Base-by-base conservation (phyloP, 2,329 filamentous ascomycete species). In the Sarocladium brachiariae region DNA sequence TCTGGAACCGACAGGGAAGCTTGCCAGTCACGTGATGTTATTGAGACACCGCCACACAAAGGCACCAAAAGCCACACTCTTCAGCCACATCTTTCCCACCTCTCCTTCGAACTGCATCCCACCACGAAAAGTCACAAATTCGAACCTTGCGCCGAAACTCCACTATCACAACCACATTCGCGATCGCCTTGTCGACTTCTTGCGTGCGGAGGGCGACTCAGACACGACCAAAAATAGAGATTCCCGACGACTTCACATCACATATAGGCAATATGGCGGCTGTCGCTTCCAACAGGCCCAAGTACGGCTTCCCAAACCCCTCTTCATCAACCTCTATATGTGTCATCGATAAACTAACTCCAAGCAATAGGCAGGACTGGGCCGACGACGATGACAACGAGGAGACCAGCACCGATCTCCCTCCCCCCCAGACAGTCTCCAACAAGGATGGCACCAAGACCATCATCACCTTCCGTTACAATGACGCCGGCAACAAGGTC, bases 391-490 rank as follows among this genome's bases (percentile, higher is more conserved):
- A 95, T 68, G 88, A 92, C 65, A 86, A 89, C 72, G 87, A 93
- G 71, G 81, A 87, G 74, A 75, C 80, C 59, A 63, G 69, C 59
- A 70, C 71, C 58, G 78, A 82, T 52, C 87, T 99, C 61, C 93
- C 93, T 54, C 80, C 87, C 60, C 84, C 88, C 60, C 86, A 93
- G 74, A 87, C 92, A 61, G 92, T 89, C 68, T 86, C 86, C 68
- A 97, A 99, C 83, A 96, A 96, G 75, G 93, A 99, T 70, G 93
- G 95, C 67, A 96, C 89, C 63, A 96, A 96, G 75, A 99, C 95
- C 43, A 87, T 93, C 61, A 85, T 96, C 65, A 88, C 87, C 56
- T 95, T 89, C 76, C 81, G 84, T 63, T 83, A 89, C 75, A 92
- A 96, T 75, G 93, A 99, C 59, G 81, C 92, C 56, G 88, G 88